Percentiles rank a stretch among this genome's conserved stretches.
phyloP scores from a whole-genome alignment of 2,329 filamentous ascomycete species.

The Pseudohalonectria lignicola region DNA sequence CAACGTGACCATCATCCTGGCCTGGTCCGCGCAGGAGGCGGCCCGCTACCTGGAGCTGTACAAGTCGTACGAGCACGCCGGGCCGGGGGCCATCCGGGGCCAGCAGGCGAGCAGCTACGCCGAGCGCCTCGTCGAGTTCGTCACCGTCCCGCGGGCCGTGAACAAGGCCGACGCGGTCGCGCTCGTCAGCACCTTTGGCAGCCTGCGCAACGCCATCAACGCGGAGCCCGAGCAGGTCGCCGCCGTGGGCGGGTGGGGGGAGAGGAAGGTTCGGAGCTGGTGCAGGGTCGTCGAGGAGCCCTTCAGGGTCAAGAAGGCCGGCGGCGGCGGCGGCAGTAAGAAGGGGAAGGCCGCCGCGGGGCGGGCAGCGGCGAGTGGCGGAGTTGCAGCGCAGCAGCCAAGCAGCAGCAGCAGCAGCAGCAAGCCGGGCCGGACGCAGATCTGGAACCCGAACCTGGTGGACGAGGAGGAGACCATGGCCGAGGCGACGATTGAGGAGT shows the following conservation, averaged over 20 bases:
- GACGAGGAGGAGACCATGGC: slow-evolving; percentile 39
- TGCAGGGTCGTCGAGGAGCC: slow-evolving; percentile 71
- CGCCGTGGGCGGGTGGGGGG: slow-evolving; percentile 84
- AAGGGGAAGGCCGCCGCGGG: slow-evolving; percentile 5
- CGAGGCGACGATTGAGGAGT: slow-evolving; percentile 34
- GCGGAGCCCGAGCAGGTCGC: slow-evolving; percentile 77
- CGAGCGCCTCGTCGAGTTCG: slow-evolving; percentile 82
- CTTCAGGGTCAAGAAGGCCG: slow-evolving; percentile 64
- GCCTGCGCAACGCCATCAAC: slow-evolving; percentile 75
- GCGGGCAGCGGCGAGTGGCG: slow-evolving; percentile 16
- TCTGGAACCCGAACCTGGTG: slow-evolving; percentile 23
- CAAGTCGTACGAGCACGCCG: slow-evolving; percentile 85
- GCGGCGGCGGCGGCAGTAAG: slow-evolving; percentile 18
- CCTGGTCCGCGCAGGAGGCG: slow-evolving; percentile 90
- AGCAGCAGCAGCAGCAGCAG: background rate
- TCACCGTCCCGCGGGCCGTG: slow-evolving; percentile 78
- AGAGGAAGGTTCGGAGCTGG: slow-evolving; percentile 89
- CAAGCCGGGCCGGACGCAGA: slow-evolving; percentile 21
- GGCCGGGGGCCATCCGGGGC: slow-evolving; percentile 70
- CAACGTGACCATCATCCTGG: slow-evolving; percentile 82
- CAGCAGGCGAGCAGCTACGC: slow-evolving; percentile 76
- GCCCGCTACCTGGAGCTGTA: slow-evolving; percentile 90
- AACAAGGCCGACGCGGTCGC: slow-evolving; percentile 93
- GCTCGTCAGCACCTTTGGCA: slow-evolving; percentile 86
- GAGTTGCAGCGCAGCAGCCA: slow-evolving; percentile 2